Percentiles rank a stretch among this genome's conserved stretches.
These are phyloP conservation scores for Thalassiosira mediterranea DNA, from an alignment of 352 stramenopile species.

Conservation along the genomic window DNA sequence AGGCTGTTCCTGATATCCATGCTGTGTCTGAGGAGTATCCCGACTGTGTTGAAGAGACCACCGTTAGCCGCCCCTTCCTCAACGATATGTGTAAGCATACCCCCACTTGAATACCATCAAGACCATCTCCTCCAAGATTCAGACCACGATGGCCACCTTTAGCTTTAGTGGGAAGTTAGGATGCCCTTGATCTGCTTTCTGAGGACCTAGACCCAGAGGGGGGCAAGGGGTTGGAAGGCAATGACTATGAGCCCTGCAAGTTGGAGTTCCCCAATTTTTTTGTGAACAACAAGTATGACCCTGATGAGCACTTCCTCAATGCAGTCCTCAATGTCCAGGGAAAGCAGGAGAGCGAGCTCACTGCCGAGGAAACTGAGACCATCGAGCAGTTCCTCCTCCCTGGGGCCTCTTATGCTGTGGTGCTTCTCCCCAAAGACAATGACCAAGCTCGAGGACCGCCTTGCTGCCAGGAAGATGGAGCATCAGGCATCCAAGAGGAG, in stretches of 20 bases:
- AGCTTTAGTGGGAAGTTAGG: background rate
- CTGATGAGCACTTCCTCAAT: background rate
- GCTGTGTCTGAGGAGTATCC: too few relatives aligned
- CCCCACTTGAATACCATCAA: background rate
- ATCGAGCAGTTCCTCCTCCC: constrained; percentile 2
- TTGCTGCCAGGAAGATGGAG: too few relatives aligned
- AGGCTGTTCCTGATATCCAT: too few relatives aligned
- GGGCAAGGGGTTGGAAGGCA: background rate
- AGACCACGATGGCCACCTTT: background rate
- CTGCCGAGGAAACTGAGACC: background rate
- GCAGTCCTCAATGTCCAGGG: constrained; percentile 3
- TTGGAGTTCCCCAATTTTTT: background rate
- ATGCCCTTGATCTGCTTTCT: background rate
- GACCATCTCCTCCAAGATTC: background rate
- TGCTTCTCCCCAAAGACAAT: too few relatives aligned
- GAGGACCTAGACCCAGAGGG: background rate
- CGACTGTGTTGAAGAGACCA: too few relatives aligned
- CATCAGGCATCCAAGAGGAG: too few relatives aligned
- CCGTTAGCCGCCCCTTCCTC: too few relatives aligned
- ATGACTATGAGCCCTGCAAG: constrained; percentile 13
- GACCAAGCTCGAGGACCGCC: too few relatives aligned
- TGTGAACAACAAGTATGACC: background rate
- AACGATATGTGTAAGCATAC: background rate
- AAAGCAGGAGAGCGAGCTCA: background rate
- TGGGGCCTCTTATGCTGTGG: too few relatives aligned